Evolutionary conservation across 192 early-diverging fungal genomes (phyloP).

Genomic region (Thamnidium elegans): DNA sequence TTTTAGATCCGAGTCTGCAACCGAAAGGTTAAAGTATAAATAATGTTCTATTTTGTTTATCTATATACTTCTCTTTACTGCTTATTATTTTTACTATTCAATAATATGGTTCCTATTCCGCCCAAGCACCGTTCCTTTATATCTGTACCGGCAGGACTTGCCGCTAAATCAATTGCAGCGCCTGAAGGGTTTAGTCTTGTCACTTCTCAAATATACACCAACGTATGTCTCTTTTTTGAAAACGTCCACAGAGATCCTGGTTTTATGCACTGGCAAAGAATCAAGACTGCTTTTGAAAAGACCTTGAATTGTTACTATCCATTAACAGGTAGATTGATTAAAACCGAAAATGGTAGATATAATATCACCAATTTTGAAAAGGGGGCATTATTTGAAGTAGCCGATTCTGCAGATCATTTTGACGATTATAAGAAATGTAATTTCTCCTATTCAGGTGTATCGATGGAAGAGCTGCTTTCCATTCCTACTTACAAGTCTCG

Average conservation of each 20-base stretch:
- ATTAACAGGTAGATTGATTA: neutral
- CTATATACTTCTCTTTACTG: neutral
- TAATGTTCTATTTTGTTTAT: neutral
- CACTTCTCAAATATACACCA: neutral
- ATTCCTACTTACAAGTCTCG: neutral
- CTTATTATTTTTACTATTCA: neutral
- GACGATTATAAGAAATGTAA: neutral
- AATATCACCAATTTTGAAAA: neutral
- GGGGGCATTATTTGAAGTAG: neutral
- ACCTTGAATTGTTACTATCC: neutral
- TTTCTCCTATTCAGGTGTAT: neutral
- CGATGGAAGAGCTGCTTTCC: neutral
- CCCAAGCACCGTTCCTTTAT: neutral
- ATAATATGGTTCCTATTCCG: neutral
- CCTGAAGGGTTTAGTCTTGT: neutral
- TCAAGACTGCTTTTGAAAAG: neutral
- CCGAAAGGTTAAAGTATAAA: neutral
- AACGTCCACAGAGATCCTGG: neutral
- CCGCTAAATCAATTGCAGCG: neutral
- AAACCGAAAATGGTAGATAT: neutral
- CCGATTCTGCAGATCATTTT: neutral
- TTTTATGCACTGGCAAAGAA: neutral
- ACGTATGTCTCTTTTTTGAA: neutral
- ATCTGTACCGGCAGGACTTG: neutral
- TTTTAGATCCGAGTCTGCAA: too few species aligned